Percentiles rank a stretch among this genome's conserved stretches.
Evolutionary conservation across 148 eudicot genomes (phyloP).

Genomic region (Limonium bicolor): DNA sequence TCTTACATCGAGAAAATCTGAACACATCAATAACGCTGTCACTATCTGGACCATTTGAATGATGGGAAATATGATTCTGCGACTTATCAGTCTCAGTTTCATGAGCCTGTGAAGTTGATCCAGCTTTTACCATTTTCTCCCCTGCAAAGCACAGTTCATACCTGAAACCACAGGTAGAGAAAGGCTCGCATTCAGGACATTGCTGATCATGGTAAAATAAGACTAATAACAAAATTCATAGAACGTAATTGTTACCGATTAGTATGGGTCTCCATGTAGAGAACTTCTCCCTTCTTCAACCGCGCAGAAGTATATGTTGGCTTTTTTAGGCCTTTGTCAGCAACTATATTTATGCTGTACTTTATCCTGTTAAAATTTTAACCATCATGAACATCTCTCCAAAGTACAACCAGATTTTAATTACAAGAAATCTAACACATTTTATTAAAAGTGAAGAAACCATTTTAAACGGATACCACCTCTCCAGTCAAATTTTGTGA

Average conservation of each 20-base stretch:
- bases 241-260: conserved; percentile 39
- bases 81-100: conserved; percentile 48
- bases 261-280: conserved; percentile 77
- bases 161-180: conserved; percentile 19
- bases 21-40: conserved; percentile 61
- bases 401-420: not conserved
- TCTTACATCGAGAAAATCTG: conserved; percentile 88
- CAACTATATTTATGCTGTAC: conserved; percentile 82
- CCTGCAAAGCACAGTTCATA: conserved; percentile 86
- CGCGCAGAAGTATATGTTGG: conserved; percentile 88
- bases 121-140: conserved; percentile 61
- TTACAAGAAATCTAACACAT: not conserved
- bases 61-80: conserved; percentile 31
- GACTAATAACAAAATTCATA: not conserved
- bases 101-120: conserved; percentile 33
- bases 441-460: too few relatives aligned
- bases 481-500: too few relatives aligned
- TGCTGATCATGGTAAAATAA: not conserved
- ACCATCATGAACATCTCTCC: not conserved
- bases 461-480: too few relatives aligned
- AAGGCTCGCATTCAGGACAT: not conserved
- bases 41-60: conserved; percentile 45
- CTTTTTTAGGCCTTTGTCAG: conserved; percentile 93
- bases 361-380: conserved; percentile 47
- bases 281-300: conserved; percentile 94